Evolutionary conservation across 805 yeast species (phyloP), one percentile per base, ranked within the genome.

Genomic region (Yamadazyma insecticola): DNA sequence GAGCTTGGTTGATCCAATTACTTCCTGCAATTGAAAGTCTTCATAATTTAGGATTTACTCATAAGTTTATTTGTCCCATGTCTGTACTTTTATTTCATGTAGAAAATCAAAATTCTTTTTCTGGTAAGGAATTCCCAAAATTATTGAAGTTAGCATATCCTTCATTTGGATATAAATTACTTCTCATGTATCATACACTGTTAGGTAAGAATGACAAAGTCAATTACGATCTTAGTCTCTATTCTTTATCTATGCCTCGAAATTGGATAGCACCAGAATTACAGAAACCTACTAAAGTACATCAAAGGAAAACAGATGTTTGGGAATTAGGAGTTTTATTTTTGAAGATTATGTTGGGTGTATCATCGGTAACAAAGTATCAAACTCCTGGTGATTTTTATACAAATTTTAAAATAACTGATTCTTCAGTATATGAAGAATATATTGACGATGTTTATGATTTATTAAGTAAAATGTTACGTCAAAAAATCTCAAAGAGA

Each of bases 271-370:
- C 97, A 0, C 97, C 97, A 0, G 97, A 89, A 51, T 41, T 79
- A 6, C 37, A 53, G 11, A 49, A 48, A 46, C 22, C 51, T 48
- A 11, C 58, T 51, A 29, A 47, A 55, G 21, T 69, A 35, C 80
- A 83, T 10, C 81, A 81, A 35, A 64, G 88, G 22, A 84, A 87
- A 53, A 79, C 96, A 0, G 98, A 92, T 60, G 81, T 92, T 7
- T 92, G 97, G 97, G 84, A 84, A 48, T 58, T 88, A 23, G 98
- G 97, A 6, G 85, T 85, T 0, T 53, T 83, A 5, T 80, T 90
- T 43, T 35, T 57, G 35, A 43, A 62, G 16, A 45, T 65, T 3
- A 63, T 65, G 67, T 34, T 62, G 8, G 56, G 55, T 22, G 67
- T 78, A 12, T 77, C 82, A 40, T 62, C 80, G 51, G 65, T 85